Base-by-base conservation (phyloP, 345 rosid genomes). In the Linum trigynum region DNA sequence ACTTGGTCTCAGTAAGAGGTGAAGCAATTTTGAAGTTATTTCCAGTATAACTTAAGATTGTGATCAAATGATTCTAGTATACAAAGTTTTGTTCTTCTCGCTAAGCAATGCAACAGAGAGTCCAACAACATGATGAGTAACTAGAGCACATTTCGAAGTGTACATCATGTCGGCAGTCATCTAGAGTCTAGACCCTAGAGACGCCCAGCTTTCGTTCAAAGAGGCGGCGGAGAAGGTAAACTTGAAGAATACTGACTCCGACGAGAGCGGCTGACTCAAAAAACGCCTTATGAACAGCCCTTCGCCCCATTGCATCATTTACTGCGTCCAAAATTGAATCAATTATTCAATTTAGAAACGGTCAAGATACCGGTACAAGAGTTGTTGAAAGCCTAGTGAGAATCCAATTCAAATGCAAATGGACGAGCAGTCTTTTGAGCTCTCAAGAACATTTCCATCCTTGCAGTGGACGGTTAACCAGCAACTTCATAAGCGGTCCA, bases 201-300 rank as follows among this genome's bases (percentile, higher is more conserved):
- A 74, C 76, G 57, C 88, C 88, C 36, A 76, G 80, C 83, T 87
- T 87, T 45, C 84, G 75, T 39, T 88, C 90, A 64, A 85, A 87
- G 40, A 87, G 75, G 64, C 79, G 86, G 1, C 80, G 85, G 15
- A 85, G 86, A 41, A 88, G 89, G 82, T 82, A 81, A 62, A 85
- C 86, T 78, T 88, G 95, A 38, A 83, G 80, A 59, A 80, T 63
- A 38, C 87, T 83, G 4, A 80, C 88, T 38, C 82, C 83, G 2
- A 87, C 55, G 0, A 87, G 85, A 12, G 88, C 90, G 32, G 79
- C 72, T 3, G 95, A 87, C 75, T 87, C 90, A 7, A 71, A 79
- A 10, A 83, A 43, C 51, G 90, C 95, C 78, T 85, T 87, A 67
- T 87, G 83, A 39, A 85, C 57, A 32, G 95, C 84, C 77, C 87